phyloP scores from a whole-genome alignment of 2,329 filamentous ascomycete species.

The Rhinocladiella similis region DNA sequence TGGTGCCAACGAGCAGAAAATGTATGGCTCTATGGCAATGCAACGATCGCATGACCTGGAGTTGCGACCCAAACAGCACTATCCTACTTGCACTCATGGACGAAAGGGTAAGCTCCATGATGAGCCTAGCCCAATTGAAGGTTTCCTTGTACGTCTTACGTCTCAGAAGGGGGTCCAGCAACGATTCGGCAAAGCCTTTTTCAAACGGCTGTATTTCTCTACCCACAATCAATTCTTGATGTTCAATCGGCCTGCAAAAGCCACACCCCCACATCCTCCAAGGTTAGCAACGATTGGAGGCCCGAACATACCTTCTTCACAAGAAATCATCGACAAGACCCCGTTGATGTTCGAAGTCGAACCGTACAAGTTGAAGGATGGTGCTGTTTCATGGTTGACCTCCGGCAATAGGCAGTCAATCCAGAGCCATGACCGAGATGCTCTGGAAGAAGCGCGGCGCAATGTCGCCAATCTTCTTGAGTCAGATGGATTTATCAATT shows the following conservation, averaged over 20 bases:
- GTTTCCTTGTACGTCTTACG: constrained; percentile 65
- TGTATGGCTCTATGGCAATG: constrained; percentile 71
- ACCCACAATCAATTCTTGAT: constrained; percentile 64
- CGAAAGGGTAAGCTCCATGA: constrained; percentile 42
- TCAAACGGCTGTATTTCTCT: constrained; percentile 66
- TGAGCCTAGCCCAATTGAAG: constrained; percentile 65
- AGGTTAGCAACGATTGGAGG: constrained; percentile 47
- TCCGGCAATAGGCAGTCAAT: constrained; percentile 47
- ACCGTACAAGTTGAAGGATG: constrained; percentile 58
- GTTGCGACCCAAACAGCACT: constrained; percentile 64
- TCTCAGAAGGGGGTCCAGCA: constrained; percentile 62
- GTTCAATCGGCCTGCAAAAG: constrained; percentile 62
- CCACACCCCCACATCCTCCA: constrained; percentile 60
- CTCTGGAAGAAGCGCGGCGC: constrained; percentile 59
- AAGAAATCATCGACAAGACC: constrained; percentile 56
- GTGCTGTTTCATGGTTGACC: constrained; percentile 58
- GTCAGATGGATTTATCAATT: constrained; percentile 65
- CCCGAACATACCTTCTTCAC: constrained; percentile 53
- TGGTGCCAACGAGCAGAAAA: constrained; percentile 64
- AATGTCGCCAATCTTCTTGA: constrained; percentile 59
- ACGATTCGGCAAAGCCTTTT: constrained; percentile 61
- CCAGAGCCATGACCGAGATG: constrained; percentile 57
- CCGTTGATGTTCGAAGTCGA: constrained; percentile 63
- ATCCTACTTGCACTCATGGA: constrained; percentile 52
- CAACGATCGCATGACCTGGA: constrained; percentile 66